A percentile compares a stretch with the other conserved stretches of the same genome.
These are phyloP conservation scores for Pestalotiopsis sp. DNA, from an alignment of 2,329 filamentous ascomycete species.

Conservation along the genomic window DNA sequence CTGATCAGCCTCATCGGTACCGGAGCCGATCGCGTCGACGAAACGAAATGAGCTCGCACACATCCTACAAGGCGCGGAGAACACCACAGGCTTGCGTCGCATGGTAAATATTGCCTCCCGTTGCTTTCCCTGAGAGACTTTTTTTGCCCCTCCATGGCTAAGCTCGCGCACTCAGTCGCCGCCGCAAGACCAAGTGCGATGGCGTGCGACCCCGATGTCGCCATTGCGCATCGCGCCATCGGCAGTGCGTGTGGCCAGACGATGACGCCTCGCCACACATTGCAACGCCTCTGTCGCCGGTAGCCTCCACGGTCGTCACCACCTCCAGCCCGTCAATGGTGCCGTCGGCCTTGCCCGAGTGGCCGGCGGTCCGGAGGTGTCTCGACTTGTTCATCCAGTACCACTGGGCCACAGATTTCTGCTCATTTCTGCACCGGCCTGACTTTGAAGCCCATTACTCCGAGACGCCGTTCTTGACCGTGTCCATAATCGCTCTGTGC, in stretches of 20 bases:
- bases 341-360: constrained; percentile 1
- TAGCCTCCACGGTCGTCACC: background rate
- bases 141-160: too few species aligned
- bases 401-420: constrained; percentile 12
- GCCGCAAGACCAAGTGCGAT: constrained; percentile 12
- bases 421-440: constrained; percentile 7
- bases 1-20: background rate
- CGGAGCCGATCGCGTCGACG: constrained; percentile 5
- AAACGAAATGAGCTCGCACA: constrained; percentile 5
- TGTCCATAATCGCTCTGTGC: constrained; percentile 1
- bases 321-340: background rate
- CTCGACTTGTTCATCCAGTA: constrained; percentile 10
- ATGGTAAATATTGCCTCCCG: constrained; percentile 1
- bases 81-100: constrained; percentile 13
- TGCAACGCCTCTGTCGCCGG: background rate
- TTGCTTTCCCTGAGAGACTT: background rate
- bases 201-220: constrained; percentile 9
- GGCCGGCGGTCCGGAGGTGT: constrained; percentile 2
- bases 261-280: background rate
- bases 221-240: constrained; percentile 7
- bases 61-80: constrained; percentile 1
- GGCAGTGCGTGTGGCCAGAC: constrained; percentile 12
- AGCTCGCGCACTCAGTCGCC: background rate
- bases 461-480: constrained; percentile 7
- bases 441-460: constrained; percentile 10